Percentiles rank a stretch among this genome's conserved stretches.
These are phyloP conservation scores for Colletotrichum eleusines DNA, from an alignment of 2,329 filamentous ascomycete genomes.

Conservation along the genomic window DNA sequence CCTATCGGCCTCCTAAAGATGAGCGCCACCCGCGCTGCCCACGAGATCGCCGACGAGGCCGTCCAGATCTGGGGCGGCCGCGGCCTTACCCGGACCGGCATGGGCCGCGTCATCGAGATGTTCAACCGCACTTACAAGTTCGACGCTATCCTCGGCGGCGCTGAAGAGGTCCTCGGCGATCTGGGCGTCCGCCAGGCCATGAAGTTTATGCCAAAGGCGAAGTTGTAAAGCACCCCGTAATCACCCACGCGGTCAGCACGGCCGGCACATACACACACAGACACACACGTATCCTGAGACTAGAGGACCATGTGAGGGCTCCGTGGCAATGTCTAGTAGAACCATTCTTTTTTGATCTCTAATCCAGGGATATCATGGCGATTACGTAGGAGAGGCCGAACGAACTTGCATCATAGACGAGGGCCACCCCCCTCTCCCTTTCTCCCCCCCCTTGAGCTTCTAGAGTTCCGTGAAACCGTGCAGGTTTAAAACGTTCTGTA, in stretches of 20 bases:
- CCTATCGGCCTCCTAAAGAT: slow-evolving; percentile 88
- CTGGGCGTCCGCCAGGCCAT: slow-evolving; percentile 86
- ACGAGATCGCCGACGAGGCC: slow-evolving; percentile 86
- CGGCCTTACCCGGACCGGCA: slow-evolving; percentile 82
- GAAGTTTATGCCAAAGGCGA: slow-evolving; percentile 86
- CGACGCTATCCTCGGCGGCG: slow-evolving; percentile 81
- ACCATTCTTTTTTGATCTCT: no score
- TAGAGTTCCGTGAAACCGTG: neutral
- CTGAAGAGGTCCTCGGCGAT: slow-evolving; percentile 86
- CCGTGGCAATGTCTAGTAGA: neutral
- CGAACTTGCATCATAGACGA: neutral
- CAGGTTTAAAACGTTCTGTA: neutral
- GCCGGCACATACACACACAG: neutral
- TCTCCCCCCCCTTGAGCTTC: neutral
- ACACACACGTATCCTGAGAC: neutral
- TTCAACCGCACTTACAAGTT: slow-evolving; percentile 90
- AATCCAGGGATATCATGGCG: neutral
- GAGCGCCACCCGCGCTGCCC: slow-evolving; percentile 79
- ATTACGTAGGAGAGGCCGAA: neutral
- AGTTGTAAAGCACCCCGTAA: slow-evolving; percentile 65
- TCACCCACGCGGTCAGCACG: neutral
- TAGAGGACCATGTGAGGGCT: slow-evolving; percentile 6
- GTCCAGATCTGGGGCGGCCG: slow-evolving; percentile 90
- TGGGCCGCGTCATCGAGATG: slow-evolving; percentile 86
- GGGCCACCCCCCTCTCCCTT: neutral